A percentile compares a stretch with the other conserved stretches of the same genome.
These are phyloP conservation scores for Coemansia sp. DNA, from an alignment of 192 early-diverging fungal species.

Conservation along the genomic window DNA sequence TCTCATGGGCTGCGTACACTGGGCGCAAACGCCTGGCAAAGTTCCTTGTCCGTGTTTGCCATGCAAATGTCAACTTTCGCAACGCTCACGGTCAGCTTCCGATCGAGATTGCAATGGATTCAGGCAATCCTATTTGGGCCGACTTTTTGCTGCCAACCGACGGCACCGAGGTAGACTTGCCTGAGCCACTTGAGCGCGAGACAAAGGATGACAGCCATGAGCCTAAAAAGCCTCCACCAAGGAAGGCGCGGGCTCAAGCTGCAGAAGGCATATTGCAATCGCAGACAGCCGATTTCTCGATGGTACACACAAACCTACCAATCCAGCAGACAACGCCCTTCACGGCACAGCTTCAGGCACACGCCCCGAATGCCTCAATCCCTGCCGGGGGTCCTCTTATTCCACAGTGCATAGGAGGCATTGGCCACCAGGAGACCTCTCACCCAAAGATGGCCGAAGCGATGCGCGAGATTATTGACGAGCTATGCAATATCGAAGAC, in stretches of 20 bases:
- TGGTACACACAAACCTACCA: neutral
- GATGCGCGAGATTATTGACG: conserved; percentile 45
- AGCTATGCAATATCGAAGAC: conserved; percentile 30
- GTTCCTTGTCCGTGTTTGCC: conserved; percentile 72
- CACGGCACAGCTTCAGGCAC: conserved; percentile 1
- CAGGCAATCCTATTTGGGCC: conserved; percentile 49
- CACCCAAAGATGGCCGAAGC: conserved; percentile 44
- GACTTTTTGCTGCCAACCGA: conserved; percentile 51
- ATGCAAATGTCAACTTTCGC: conserved; percentile 70
- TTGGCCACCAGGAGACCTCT: conserved; percentile 40
- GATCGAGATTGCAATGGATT: conserved; percentile 75
- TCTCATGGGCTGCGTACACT: conserved; percentile 90
- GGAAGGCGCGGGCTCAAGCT: conserved; percentile 14
- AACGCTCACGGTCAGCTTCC: conserved; percentile 80
- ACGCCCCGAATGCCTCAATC: conserved; percentile 2
- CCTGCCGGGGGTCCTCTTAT: conserved; percentile 18
- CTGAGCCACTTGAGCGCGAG: conserved; percentile 26
- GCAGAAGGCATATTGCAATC: neutral
- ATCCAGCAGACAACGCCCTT: neutral
- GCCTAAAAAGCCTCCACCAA: conserved; percentile 21
- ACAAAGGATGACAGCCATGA: conserved; percentile 3
- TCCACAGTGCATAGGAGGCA: conserved; percentile 53
- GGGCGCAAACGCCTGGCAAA: conserved; percentile 68
- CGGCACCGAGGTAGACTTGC: conserved; percentile 47
- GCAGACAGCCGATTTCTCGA: neutral